A percentile compares a stretch with the other conserved stretches of the same genome.
These are phyloP conservation scores for Leucocoprinus sp. DNA, from an alignment of 768 basidiomycete genomes.

Conservation along the genomic window DNA sequence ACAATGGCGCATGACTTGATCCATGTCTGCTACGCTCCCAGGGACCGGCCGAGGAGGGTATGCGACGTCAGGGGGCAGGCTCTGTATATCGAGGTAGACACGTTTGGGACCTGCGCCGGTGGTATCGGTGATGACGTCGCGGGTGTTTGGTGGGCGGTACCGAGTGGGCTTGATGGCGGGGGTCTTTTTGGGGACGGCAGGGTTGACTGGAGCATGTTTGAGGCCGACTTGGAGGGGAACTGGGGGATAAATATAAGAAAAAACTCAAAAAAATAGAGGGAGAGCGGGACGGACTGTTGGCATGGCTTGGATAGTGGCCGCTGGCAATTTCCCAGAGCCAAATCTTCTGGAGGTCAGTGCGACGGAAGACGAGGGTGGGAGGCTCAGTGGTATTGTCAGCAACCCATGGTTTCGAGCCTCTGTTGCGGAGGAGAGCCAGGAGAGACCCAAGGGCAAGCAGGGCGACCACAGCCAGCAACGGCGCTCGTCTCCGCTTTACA, in stretches of 20 bases:
- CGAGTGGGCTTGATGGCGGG: conserved; percentile 39
- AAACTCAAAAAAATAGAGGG: conserved; percentile 5
- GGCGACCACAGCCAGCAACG: conserved; percentile 44
- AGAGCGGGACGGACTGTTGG: conserved; percentile 43
- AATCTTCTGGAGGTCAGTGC: conserved; percentile 71
- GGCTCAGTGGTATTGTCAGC: conserved; percentile 29
- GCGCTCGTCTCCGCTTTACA: conserved; percentile 36
- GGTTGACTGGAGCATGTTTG: conserved; percentile 49
- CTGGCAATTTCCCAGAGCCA: conserved; percentile 93
- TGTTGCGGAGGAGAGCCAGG: conserved; percentile 13
- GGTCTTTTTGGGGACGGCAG: conserved; percentile 50
- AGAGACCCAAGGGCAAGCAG: conserved; percentile 43
- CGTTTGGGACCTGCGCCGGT: conserved; percentile 68
- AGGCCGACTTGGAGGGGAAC: conserved; percentile 61
- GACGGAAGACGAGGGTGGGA: conserved; percentile 62
- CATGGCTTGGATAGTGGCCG: conserved; percentile 78
- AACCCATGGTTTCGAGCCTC: conserved; percentile 24
- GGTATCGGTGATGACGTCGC: conserved; percentile 37
- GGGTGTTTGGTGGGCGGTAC: conserved; percentile 38
- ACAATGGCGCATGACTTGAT: conserved; percentile 79
- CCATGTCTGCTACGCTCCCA: conserved; percentile 82
- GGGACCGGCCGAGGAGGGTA: conserved; percentile 81
- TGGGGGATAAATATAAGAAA: conserved; percentile 17
- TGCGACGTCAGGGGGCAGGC: conserved; percentile 49
- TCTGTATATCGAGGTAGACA: conserved; percentile 62